phyloP scores from a whole-genome alignment of 352 stramenopile genomes.

The Pythium dissimile region DNA sequence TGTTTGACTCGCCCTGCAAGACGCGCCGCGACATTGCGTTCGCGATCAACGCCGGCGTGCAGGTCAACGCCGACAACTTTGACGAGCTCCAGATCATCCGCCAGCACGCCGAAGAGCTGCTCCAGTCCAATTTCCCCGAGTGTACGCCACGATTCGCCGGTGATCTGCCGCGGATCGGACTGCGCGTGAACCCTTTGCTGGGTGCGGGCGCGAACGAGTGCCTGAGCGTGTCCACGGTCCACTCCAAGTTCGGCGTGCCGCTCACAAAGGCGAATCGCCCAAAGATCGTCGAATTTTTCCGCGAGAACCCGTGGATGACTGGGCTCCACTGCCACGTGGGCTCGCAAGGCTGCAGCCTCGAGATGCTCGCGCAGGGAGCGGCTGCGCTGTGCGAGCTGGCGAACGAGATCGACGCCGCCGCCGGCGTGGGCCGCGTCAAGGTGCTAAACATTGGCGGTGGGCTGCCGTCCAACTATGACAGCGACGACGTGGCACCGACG shows the following conservation, averaged over 20 bases:
- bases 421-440: constrained; percentile 65
- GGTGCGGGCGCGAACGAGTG: constrained; percentile 82
- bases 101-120: constrained; percentile 83
- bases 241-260: constrained; percentile 91
- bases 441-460: constrained; percentile 92
- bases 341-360: constrained; percentile 76
- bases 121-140: constrained; percentile 76
- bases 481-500: constrained; percentile 55
- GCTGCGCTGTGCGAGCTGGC: constrained; percentile 72
- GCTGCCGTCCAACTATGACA: constrained; percentile 87
- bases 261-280: constrained; percentile 51
- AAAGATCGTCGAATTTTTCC: constrained; percentile 69
- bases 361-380: constrained; percentile 83
- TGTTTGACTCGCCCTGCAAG: constrained; percentile 93
- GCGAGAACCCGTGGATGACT: constrained; percentile 85
- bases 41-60: constrained; percentile 77
- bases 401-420: constrained; percentile 74
- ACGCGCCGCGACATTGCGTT: constrained; percentile 85
- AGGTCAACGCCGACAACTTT: constrained; percentile 92
- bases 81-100: constrained; percentile 85
- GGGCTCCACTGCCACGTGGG: constrained; percentile 88
- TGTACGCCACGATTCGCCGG: constrained; percentile 53
- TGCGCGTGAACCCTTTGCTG: constrained; percentile 91
- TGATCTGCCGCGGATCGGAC: constrained; percentile 74
- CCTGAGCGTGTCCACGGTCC: constrained; percentile 84